phyloP scores from a whole-genome alignment of 1,139 yeast species.

The Blastobotrys serpentis region DNA sequence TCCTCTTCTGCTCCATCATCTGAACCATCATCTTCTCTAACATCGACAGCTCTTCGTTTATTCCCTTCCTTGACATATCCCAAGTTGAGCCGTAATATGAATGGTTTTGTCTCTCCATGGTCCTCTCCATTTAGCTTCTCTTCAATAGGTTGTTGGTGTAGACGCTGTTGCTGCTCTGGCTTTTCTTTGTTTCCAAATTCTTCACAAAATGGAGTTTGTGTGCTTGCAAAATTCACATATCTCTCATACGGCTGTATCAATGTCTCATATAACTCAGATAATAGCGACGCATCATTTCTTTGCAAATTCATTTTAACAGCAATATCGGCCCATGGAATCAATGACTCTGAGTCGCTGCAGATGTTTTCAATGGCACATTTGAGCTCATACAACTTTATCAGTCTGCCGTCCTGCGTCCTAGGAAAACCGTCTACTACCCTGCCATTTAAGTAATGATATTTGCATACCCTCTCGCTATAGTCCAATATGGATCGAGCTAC shows the following conservation, averaged over 20 bases:
- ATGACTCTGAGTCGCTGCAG: slow-evolving; percentile 9
- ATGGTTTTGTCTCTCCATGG: slow-evolving; percentile 9
- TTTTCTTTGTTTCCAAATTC: slow-evolving; percentile 2
- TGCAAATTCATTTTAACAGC: neutral
- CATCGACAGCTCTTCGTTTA: neutral
- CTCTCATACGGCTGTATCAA: slow-evolving; percentile 16
- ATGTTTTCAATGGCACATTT: slow-evolving; percentile 23
- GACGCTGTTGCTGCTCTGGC: neutral
- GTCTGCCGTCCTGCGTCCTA: slow-evolving; percentile 25
- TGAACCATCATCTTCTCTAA: slow-evolving; percentile 7
- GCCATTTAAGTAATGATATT: slow-evolving; percentile 35
- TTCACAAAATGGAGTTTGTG: slow-evolving; percentile 6
- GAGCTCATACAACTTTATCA: slow-evolving; percentile 35
- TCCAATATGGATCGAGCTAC: slow-evolving; percentile 39
- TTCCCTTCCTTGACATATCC: neutral
- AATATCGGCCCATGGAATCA: slow-evolving; percentile 9
- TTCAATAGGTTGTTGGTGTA: neutral
- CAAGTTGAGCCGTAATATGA: slow-evolving; percentile 9
- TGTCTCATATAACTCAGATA: slow-evolving; percentile 8
- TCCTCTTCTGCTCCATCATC: slow-evolving; percentile 13
- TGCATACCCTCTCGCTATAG: slow-evolving; percentile 38
- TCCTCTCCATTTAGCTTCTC: neutral
- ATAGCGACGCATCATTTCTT: slow-evolving; percentile 1
- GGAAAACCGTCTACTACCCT: slow-evolving; percentile 33
- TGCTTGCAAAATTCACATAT: slow-evolving; percentile 10